These are phyloP conservation scores for Syncephalastrum monosporum DNA, from an alignment of 371 early-diverging fungal genomes.

Conservation along the genomic window DNA sequence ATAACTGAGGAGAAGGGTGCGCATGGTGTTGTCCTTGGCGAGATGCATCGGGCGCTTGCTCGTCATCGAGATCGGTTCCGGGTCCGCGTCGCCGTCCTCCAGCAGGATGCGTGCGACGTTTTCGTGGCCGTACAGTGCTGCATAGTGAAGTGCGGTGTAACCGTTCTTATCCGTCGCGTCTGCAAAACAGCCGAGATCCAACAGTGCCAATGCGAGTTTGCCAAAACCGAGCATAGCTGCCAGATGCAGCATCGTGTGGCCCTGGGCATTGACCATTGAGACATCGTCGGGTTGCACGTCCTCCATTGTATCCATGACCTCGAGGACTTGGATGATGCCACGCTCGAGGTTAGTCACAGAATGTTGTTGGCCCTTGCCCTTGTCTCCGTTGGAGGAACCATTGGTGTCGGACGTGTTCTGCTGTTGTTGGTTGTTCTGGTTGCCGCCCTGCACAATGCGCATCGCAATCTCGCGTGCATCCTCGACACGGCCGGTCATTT, in stretches of 20 bases:
- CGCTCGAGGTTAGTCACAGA: constrained; percentile 21
- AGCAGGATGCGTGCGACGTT: constrained; percentile 25
- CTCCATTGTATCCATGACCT: constrained; percentile 41
- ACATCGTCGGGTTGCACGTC: constrained; percentile 35
- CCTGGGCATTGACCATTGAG: constrained; percentile 35
- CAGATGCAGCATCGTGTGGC: constrained; percentile 47
- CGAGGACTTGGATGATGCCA: constrained; percentile 41
- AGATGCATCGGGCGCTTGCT: constrained; percentile 32
- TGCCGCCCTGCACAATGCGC: constrained; percentile 68
- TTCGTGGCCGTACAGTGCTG: constrained; percentile 20
- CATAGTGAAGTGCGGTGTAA: constrained; percentile 25
- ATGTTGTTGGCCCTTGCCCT: constrained; percentile 6
- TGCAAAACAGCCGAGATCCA: constrained; percentile 31
- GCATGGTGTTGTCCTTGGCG: constrained; percentile 18
- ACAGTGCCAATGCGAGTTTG: constrained; percentile 20
- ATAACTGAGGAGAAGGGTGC: constrained; percentile 16
- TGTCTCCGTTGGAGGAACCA: constrained; percentile 22
- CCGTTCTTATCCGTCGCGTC: constrained; percentile 35
- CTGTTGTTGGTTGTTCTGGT: constrained; percentile 29
- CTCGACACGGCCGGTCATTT: constrained; percentile 78
- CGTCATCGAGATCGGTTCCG: constrained; percentile 25
- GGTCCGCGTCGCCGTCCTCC: constrained; percentile 27
- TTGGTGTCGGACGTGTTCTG: constrained; percentile 4
- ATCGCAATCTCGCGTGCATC: constrained; percentile 75
- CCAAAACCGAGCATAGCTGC: constrained; percentile 40